Conservation (phyloP, 352 stramenopile genomes). For the Globisporangium takayamanum region DNA sequence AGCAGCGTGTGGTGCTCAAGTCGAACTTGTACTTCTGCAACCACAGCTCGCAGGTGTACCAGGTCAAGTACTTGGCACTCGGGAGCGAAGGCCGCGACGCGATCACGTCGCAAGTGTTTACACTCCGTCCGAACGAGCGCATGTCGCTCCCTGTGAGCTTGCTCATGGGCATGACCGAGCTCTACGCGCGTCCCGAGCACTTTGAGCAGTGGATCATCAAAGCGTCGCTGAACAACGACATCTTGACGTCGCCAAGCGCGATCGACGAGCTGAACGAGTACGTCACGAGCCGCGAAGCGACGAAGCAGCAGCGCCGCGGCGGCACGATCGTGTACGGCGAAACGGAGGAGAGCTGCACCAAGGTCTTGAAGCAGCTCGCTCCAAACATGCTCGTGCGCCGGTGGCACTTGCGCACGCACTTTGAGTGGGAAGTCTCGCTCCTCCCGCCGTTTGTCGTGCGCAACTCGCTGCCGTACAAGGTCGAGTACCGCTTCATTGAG, state of each 20-base stretch:
- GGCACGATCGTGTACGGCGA: constrained; percentile 72
- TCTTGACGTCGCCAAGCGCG: constrained; percentile 49
- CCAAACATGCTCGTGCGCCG: constrained; percentile 71
- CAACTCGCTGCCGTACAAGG: constrained; percentile 81
- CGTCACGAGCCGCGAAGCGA: constrained; percentile 35
- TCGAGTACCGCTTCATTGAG: constrained; percentile 83
- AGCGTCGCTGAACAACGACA: constrained; percentile 67
- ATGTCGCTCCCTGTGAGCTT: constrained; percentile 58
- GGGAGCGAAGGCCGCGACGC: constrained; percentile 36
- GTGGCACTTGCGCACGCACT: constrained; percentile 66
- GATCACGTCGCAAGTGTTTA: constrained; percentile 54
- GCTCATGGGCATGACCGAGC: constrained; percentile 79
- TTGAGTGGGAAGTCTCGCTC: constrained; percentile 77
- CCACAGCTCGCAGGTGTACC: constrained; percentile 63
- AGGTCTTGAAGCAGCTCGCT: constrained; percentile 63
- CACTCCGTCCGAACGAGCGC: constrained; percentile 51
- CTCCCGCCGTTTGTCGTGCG: constrained; percentile 77
- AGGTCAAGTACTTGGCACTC: constrained; percentile 68
- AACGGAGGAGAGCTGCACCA: constrained; percentile 67
- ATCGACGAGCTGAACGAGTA: constrained; percentile 56
- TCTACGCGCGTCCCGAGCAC: constrained; percentile 62
- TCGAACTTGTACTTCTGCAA: constrained; percentile 82
- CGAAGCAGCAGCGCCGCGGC: constrained; percentile 48
- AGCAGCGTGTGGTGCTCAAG: constrained; percentile 64
- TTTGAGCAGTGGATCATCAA: constrained; percentile 77